These are phyloP conservation scores for Epicoccum nigrum DNA, from an alignment of 2,329 filamentous ascomycete genomes.

Conservation along the genomic window DNA sequence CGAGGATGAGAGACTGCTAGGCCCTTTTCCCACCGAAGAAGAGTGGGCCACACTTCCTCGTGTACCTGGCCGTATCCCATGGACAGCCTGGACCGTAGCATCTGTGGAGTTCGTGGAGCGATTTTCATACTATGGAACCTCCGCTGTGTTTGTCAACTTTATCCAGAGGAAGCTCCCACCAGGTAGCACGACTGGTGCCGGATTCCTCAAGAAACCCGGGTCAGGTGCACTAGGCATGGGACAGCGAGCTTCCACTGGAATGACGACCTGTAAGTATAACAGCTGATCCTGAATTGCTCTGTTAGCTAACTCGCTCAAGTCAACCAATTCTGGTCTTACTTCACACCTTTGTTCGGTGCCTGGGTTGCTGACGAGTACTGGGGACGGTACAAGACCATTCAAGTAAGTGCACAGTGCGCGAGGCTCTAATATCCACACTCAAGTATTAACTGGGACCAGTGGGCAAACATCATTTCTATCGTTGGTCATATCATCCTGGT, in stretches of 20 bases:
- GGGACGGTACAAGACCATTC: constrained; percentile 66
- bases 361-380: constrained; percentile 66
- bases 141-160: constrained; percentile 47
- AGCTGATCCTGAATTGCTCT: neutral
- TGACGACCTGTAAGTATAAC: constrained; percentile 50
- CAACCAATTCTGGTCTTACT: constrained; percentile 63
- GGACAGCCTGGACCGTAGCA: constrained; percentile 46
- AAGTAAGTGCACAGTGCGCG: constrained; percentile 22
- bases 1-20: constrained; percentile 27
- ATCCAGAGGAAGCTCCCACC: constrained; percentile 44
- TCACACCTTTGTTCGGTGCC: constrained; percentile 64
- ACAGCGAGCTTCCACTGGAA: constrained; percentile 59
- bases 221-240: constrained; percentile 61
- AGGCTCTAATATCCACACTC: neutral
- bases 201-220: constrained; percentile 40
- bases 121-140: constrained; percentile 48
- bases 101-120: constrained; percentile 46
- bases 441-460: constrained; percentile 3
- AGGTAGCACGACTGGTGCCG: constrained; percentile 43
- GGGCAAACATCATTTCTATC: constrained; percentile 64
- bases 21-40: constrained; percentile 43
- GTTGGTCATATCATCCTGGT: constrained; percentile 62
- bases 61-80: constrained; percentile 44
- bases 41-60: constrained; percentile 46
- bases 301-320: constrained; percentile 26